These are phyloP conservation scores for Nicotiana otophora DNA, from an alignment of 257 asterid genomes.

Conservation along the genomic window DNA sequence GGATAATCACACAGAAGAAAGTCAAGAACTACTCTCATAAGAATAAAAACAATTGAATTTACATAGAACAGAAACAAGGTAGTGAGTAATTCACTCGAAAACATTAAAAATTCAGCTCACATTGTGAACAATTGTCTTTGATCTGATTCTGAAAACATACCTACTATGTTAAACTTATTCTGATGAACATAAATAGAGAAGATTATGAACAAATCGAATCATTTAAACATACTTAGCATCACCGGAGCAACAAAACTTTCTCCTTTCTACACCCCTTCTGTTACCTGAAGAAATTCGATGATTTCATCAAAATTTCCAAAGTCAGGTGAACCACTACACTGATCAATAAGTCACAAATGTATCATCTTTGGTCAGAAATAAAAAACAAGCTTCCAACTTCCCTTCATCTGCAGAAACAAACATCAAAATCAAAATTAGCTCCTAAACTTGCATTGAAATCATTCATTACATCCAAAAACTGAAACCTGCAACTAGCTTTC, in stretches of 20 bases:
- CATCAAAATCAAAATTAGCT: background rate
- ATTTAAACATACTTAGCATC: constrained; percentile 14
- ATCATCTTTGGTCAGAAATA: constrained; percentile 11
- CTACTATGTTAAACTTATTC: constrained; percentile 11
- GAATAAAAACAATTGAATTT: background rate
- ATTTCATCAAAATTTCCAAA: constrained; percentile 7
- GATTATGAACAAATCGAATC: constrained; percentile 19
- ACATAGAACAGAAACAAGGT: background rate
- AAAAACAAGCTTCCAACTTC: constrained; percentile 5
- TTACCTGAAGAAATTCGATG: background rate
- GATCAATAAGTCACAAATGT: constrained; percentile 18
- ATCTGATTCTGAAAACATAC: background rate
- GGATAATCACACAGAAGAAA: background rate
- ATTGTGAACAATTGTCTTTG: background rate
- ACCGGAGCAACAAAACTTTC: constrained; percentile 10
- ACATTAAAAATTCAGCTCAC: background rate
- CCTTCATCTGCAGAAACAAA: constrained; percentile 11
- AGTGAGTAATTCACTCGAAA: background rate
- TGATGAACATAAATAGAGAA: constrained; percentile 21
- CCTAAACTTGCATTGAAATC: background rate
- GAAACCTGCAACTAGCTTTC: background rate
- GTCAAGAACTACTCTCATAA: background rate
- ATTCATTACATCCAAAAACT: background rate
- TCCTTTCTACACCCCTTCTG: background rate
- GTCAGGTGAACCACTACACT: constrained; percentile 2